Conservation (phyloP, 371 early-diverging fungal genomes). For the Rhizomucor pusillus region DNA sequence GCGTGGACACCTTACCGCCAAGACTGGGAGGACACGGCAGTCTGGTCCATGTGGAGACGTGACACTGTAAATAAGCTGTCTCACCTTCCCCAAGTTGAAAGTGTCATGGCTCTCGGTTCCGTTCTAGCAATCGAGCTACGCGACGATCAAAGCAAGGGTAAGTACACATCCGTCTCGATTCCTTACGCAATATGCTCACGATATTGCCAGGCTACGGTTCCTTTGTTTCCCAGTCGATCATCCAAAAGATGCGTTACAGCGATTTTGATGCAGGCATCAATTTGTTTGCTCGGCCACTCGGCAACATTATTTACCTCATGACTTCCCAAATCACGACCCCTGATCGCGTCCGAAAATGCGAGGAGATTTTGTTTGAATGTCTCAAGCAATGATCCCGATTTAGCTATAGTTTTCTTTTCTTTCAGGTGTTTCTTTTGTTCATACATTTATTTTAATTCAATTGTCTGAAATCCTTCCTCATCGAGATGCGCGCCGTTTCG, state of each 20-base stretch:
- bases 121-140: slow-evolving; percentile 72
- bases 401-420: neutral
- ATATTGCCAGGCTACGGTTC: slow-evolving; percentile 57
- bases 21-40: slow-evolving; percentile 39
- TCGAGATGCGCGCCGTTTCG: slow-evolving; percentile 7
- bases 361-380: slow-evolving; percentile 35
- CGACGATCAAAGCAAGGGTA: slow-evolving; percentile 44
- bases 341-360: slow-evolving; percentile 50
- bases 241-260: slow-evolving; percentile 43
- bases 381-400: slow-evolving; percentile 7
- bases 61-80: slow-evolving; percentile 52
- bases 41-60: slow-evolving; percentile 62
- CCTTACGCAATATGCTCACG: neutral
- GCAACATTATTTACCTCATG: slow-evolving; percentile 80
- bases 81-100: slow-evolving; percentile 54
- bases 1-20: slow-evolving; percentile 32
- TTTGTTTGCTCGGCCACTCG: slow-evolving; percentile 69
- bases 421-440: neutral
- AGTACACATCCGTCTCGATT: no score
- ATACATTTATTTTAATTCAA: slow-evolving; percentile 22
- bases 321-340: slow-evolving; percentile 60
- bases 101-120: slow-evolving; percentile 73
- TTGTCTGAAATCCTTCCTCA: slow-evolving; percentile 27
- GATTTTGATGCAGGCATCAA: slow-evolving; percentile 40
- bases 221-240: slow-evolving; percentile 40